Percentiles rank a stretch among this genome's conserved stretches.
phyloP scores from a whole-genome alignment of 1,284 basidiomycete genomes.

The Fomitopsis betulina region DNA sequence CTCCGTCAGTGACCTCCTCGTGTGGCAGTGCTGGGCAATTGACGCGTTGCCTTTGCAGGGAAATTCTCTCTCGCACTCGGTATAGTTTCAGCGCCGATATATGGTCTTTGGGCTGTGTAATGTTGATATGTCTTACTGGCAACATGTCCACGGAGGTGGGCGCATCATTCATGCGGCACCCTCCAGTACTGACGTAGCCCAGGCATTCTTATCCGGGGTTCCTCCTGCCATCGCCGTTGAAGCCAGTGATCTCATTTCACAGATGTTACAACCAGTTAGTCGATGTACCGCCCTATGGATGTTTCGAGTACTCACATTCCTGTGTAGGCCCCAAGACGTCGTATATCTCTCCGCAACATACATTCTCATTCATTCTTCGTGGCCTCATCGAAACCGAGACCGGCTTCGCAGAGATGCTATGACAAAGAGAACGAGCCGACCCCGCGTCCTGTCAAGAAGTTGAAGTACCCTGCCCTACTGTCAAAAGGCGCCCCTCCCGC shows the following conservation, averaged over 20 bases:
- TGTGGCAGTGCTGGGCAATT: neutral
- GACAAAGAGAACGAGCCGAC: conserved; percentile 1
- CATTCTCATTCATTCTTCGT: conserved; percentile 21
- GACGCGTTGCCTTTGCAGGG: conserved; percentile 14
- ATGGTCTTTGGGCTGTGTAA: conserved; percentile 26
- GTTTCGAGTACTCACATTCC: neutral
- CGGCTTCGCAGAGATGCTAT: neutral
- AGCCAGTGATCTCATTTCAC: conserved; percentile 15
- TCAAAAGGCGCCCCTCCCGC: conserved; percentile 3
- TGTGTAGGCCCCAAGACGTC: conserved; percentile 16
- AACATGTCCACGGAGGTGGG: conserved; percentile 16
- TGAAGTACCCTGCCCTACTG: conserved; percentile 2
- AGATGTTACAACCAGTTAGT: conserved; percentile 19
- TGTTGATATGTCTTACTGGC: conserved; percentile 21
- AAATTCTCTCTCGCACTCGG: conserved; percentile 16
- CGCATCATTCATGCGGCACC: neutral
- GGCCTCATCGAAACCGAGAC: conserved; percentile 8
- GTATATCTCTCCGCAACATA: conserved; percentile 18
- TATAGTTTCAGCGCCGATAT: conserved; percentile 23
- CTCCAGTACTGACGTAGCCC: neutral
- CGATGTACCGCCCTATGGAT: neutral
- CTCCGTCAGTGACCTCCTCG: neutral
- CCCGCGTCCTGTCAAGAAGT: neutral
- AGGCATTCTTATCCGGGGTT: conserved; percentile 11
- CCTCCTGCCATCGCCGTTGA: conserved; percentile 11